These are phyloP conservation scores for Amylocystis lapponica DNA, from an alignment of 768 basidiomycete species.

Conservation along the genomic window DNA sequence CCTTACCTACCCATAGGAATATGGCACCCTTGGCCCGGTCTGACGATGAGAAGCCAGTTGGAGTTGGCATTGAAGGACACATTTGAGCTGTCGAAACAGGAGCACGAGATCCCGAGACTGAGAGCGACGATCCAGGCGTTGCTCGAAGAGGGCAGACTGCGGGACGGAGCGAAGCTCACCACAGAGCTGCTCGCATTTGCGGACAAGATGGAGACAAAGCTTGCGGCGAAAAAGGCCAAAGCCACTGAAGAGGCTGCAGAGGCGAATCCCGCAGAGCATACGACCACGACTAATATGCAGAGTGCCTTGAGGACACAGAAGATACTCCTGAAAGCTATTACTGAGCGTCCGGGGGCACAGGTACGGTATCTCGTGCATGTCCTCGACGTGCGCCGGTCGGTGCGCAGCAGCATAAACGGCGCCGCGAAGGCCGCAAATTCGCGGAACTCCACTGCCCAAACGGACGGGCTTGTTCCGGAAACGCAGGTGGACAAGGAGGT, in stretches of 20 bases:
- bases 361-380: background rate
- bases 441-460: too few relatives aligned
- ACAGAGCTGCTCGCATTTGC: constrained; percentile 13
- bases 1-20: too few relatives aligned
- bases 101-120: constrained; percentile 9
- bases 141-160: constrained; percentile 10
- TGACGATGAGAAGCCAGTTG: background rate
- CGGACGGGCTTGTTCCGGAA: too few relatives aligned
- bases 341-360: background rate
- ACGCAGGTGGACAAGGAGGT: too few relatives aligned
- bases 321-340: background rate
- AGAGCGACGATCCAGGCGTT: constrained; percentile 10
- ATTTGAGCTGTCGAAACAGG: constrained; percentile 4
- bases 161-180: constrained; percentile 15
- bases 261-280: background rate
- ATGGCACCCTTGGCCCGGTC: too few relatives aligned
- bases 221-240: too few relatives aligned
- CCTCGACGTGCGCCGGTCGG: background rate
- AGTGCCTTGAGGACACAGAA: too few relatives aligned
- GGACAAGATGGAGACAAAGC: constrained; percentile 9
- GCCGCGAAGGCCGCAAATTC: too few relatives aligned
- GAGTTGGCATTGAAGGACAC: too few relatives aligned
- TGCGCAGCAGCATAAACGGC: background rate
- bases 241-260: too few relatives aligned
- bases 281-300: too few relatives aligned